These are phyloP conservation scores for Cruciata laevipes DNA, from an alignment of 257 asterid genomes.

Conservation along the genomic window DNA sequence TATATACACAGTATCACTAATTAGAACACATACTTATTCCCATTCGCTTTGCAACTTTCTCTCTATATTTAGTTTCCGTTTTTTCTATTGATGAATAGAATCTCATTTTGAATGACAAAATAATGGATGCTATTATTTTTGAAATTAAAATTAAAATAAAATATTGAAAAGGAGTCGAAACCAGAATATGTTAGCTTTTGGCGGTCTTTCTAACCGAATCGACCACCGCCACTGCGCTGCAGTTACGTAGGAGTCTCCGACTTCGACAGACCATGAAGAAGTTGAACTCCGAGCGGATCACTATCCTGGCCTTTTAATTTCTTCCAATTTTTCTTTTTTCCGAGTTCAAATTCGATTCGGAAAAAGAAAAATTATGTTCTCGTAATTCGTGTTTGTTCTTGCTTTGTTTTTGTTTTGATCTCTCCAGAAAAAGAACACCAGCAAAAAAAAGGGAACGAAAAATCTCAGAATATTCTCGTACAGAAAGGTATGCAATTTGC, in stretches of 20 bases:
- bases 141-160: not conserved
- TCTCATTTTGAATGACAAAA: no score
- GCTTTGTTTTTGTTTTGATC: not conserved
- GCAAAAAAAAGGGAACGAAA: not conserved
- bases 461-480: not conserved
- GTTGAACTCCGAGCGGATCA: not conserved
- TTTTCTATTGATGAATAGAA: no score
- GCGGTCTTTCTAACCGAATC: conserved; percentile 14
- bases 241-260: not conserved
- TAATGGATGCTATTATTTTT: no score
- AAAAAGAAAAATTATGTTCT: not conserved
- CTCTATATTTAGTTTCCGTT: no score
- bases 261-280: not conserved
- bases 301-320: no score
- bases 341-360: not conserved
- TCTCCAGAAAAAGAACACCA: not conserved
- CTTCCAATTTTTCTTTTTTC: not conserved
- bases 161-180: not conserved
- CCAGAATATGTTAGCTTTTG: not conserved
- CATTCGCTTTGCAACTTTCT: no score
- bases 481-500: not conserved
- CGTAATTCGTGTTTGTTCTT: not conserved
- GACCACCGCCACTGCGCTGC: not conserved
- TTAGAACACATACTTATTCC: no score
- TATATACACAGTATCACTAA: no score